These are phyloP conservation scores for Parafenestella ontariensis DNA, from an alignment of 2,329 filamentous ascomycete species.

Conservation along the genomic window DNA sequence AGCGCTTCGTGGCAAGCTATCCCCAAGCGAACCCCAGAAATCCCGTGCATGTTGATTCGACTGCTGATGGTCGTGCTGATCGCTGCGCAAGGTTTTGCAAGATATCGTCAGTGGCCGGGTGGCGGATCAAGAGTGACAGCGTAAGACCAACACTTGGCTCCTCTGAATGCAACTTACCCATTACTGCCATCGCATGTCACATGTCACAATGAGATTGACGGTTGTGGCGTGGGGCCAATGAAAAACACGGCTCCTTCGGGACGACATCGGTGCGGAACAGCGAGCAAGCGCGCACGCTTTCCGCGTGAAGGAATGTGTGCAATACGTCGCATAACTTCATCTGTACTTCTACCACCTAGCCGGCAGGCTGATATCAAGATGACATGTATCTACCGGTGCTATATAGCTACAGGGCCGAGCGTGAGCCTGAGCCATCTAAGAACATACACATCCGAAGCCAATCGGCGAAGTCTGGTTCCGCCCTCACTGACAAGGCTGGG, in stretches of 20 bases:
- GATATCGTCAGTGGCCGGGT: constrained; percentile 3
- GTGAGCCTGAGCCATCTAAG: constrained; percentile 20
- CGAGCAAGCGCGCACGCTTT: constrained; percentile 2
- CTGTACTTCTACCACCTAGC: background rate
- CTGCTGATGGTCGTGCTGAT: constrained; percentile 5
- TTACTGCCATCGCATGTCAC: constrained; percentile 10
- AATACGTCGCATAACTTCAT: constrained; percentile 2
- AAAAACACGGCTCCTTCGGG: constrained; percentile 13
- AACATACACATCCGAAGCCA: constrained; percentile 22
- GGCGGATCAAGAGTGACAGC: background rate
- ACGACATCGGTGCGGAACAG: constrained; percentile 14
- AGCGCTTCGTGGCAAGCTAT: constrained; percentile 15
- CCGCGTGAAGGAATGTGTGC: constrained; percentile 9
- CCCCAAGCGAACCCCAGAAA: too few species aligned
- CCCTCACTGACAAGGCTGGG: constrained; percentile 32
- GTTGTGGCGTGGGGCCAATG: constrained; percentile 28
- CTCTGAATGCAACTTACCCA: background rate
- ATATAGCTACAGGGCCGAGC: constrained; percentile 13
- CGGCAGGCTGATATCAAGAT: constrained; percentile 18
- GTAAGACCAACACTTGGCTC: constrained; percentile 1
- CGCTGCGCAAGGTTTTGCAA: background rate
- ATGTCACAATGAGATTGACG: constrained; percentile 22
- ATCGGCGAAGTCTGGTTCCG: constrained; percentile 36
- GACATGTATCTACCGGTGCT: constrained; percentile 11
- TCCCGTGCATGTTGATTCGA: background rate